Percentiles rank a stretch among this genome's conserved stretches.
These are phyloP conservation scores for Ogataea pignaliae DNA, from an alignment of 805 yeast genomes.

Conservation along the genomic window DNA sequence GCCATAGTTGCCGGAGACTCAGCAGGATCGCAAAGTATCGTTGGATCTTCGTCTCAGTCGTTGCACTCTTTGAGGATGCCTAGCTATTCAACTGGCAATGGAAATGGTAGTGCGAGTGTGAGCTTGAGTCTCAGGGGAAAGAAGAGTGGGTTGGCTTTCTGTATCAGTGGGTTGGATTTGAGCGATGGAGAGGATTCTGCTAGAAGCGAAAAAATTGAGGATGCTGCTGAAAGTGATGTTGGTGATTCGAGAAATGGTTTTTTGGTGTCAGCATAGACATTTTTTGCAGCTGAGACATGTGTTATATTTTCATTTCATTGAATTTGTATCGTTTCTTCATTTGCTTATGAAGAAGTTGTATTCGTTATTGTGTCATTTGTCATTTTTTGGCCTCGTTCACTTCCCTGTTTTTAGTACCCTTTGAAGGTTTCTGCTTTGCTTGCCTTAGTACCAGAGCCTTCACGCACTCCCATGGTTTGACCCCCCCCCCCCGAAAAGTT, in stretches of 20 bases:
- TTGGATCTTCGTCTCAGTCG: conserved; percentile 4
- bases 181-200: conserved; percentile 16
- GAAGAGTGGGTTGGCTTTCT: conserved; percentile 18
- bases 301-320: too few species aligned
- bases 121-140: not conserved
- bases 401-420: too few species aligned
- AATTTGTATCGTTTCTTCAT: too few species aligned
- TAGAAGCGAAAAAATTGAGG: not conserved
- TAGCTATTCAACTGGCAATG: not conserved
- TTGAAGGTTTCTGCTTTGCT: too few species aligned
- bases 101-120: not conserved
- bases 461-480: too few species aligned
- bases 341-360: too few species aligned
- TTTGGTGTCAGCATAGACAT: not conserved
- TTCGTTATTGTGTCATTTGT: too few species aligned
- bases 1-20: conserved; percentile 21
- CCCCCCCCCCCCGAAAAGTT: too few species aligned
- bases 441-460: too few species aligned
- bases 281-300: too few species aligned
- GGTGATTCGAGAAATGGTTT: not conserved
- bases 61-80: too few species aligned
- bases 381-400: too few species aligned
- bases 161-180: conserved; percentile 17
- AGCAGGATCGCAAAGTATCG: conserved; percentile 4
- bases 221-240: not conserved